A percentile compares a stretch with the other conserved stretches of the same genome.
Conservation (phyloP, 176 grass and related monocot genomes). For the Avena insularis region DNA sequence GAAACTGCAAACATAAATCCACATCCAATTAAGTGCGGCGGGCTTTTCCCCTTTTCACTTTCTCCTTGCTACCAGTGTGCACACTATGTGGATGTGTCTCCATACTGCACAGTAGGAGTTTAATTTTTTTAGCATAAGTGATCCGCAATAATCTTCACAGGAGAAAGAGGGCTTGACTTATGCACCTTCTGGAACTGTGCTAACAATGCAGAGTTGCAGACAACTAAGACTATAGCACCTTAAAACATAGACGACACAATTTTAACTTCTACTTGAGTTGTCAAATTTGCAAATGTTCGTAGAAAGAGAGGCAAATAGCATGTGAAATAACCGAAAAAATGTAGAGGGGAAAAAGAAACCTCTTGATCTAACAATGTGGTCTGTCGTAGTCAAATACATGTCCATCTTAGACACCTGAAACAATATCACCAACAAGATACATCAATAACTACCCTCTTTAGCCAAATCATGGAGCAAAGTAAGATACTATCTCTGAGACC, state of each 20-base stretch:
- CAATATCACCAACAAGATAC: conserved; percentile 37
- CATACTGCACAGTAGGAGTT: conserved; percentile 7
- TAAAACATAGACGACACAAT: background rate
- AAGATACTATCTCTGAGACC: background rate
- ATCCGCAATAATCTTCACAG: conserved; percentile 21
- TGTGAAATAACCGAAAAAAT: conserved; percentile 3
- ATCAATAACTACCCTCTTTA: background rate
- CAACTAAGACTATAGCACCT: conserved; percentile 5
- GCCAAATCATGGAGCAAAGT: conserved; percentile 10
- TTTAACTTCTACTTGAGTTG: conserved; percentile 28
- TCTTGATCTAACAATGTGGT: conserved; percentile 81
- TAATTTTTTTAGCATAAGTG: background rate
- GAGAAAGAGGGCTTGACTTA: background rate
- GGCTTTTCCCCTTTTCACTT: background rate
- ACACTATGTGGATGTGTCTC: background rate
- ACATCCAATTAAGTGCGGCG: background rate
- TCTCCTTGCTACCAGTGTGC: background rate
- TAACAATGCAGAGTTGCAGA: conserved; percentile 9
- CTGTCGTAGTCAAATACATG: conserved; percentile 85
- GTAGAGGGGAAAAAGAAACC: conserved; percentile 45
- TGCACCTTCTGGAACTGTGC: conserved; percentile 4
- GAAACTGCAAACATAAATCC: background rate
- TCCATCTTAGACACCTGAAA: conserved; percentile 91
- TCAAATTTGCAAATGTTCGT: background rate
- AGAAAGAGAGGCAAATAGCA: conserved; percentile 2